A percentile compares a stretch with the other conserved stretches of the same genome.
Evolutionary conservation across 139 green algal genomes (phyloP).

Genomic region (Closterium sp.): DNA sequence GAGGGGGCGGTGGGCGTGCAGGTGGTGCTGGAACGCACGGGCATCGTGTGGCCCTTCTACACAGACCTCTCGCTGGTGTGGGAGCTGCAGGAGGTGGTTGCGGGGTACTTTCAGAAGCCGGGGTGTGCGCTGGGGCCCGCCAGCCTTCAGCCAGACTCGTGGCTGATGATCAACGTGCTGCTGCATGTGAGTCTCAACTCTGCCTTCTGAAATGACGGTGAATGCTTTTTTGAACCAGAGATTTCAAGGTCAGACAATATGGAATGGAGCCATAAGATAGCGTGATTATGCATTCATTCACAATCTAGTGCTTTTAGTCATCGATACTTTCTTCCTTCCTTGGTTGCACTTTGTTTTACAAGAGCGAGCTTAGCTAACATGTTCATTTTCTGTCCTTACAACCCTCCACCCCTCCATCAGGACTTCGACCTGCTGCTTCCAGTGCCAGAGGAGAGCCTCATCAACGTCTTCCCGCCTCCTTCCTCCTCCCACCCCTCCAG

Average conservation of each 20-base stretch:
- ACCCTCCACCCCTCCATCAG: neutral
- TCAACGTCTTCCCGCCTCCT: neutral
- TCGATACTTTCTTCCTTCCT: no score
- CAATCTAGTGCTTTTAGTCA: neutral
- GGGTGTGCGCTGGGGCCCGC: neutral
- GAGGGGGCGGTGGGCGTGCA: neutral
- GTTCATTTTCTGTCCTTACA: neutral
- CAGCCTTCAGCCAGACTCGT: neutral
- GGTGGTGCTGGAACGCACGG: neutral
- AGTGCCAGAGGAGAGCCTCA: neutral
- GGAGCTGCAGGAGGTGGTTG: neutral
- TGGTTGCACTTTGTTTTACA: no score
- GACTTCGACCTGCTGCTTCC: neutral
- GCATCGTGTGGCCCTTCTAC: neutral
- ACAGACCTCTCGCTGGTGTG: neutral
- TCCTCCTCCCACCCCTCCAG: neutral
- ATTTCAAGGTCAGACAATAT: no score
- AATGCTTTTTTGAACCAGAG: no score
- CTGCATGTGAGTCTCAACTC: neutral
- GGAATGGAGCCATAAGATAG: neutral
- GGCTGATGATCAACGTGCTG: neutral
- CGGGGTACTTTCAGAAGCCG: neutral
- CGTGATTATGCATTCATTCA: neutral
- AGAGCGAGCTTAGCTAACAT: no score
- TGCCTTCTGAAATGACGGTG: no score